A percentile compares a stretch with the other conserved stretches of the same genome.
phyloP scores from a whole-genome alignment of 371 early-diverging fungal species.

The Mortierella sp. region DNA sequence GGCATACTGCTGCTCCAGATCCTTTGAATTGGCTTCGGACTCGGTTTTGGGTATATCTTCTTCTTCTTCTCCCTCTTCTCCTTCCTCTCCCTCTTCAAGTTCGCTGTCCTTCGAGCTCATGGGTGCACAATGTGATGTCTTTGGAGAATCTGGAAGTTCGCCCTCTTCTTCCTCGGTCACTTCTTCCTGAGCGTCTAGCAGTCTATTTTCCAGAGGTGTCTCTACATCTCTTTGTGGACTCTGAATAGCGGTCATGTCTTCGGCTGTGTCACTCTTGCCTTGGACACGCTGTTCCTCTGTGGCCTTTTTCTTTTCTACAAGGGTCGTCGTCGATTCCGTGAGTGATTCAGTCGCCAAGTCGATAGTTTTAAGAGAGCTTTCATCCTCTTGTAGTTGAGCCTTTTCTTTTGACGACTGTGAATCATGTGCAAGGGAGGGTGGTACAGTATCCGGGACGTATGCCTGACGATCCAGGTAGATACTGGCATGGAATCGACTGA shows the following conservation, averaged over 20 bases:
- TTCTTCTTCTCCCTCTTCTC: slow-evolving; percentile 8
- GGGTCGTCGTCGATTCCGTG: too few species aligned
- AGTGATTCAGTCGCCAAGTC: too few species aligned
- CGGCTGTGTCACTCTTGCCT: too few species aligned
- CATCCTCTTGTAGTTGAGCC: too few species aligned
- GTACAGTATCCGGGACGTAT: slow-evolving; percentile 1
- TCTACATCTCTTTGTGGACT: too few species aligned
- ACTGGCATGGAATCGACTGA: slow-evolving; percentile 58
- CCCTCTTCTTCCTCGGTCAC: slow-evolving; percentile 18
- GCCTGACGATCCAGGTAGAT: slow-evolving; percentile 50
- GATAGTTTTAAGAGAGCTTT: too few species aligned
- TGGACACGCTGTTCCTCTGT: too few species aligned
- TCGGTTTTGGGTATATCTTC: neutral
- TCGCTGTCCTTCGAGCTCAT: slow-evolving; percentile 21
- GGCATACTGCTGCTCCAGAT: slow-evolving; percentile 2
- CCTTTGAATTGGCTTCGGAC: neutral
- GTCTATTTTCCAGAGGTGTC: too few species aligned
- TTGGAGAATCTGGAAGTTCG: slow-evolving; percentile 48
- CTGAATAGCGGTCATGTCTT: too few species aligned
- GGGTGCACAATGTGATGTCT: too few species aligned
- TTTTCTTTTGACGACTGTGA: neutral
- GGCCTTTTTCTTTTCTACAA: too few species aligned
- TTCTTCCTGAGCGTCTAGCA: neutral
- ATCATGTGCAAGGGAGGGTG: neutral
- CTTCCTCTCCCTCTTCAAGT: neutral